phyloP scores from a whole-genome alignment of 139 green algal genomes.

The Ostreobium quekettii region DNA sequence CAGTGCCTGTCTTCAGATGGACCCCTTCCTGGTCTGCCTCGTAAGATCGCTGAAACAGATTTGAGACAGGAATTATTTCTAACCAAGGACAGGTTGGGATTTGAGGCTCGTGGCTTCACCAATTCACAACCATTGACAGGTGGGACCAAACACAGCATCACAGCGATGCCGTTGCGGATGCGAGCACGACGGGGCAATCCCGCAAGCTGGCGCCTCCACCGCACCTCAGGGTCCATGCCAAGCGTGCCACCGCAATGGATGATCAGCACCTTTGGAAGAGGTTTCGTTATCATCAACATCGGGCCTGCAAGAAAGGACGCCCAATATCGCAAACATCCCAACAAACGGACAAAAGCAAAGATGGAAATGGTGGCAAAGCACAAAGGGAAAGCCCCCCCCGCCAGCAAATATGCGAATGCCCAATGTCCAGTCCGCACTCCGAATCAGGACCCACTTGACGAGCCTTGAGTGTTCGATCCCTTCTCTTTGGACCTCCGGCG shows the following conservation, averaged over 20 bases:
- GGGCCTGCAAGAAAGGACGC: constrained; percentile 21
- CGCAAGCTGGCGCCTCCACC: constrained; percentile 16
- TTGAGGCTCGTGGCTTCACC: not conserved
- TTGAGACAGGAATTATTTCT: constrained; percentile 3
- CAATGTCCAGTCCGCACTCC: no score
- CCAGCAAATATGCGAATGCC: no score
- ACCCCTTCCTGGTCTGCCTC: constrained; percentile 26
- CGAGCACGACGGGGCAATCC: no score
- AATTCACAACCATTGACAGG: constrained; percentile 1
- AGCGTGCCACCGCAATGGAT: constrained; percentile 80
- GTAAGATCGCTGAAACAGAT: constrained; percentile 17
- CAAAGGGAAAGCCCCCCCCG: no score
- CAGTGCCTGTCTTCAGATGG: constrained; percentile 48
- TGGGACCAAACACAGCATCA: constrained; percentile 19
- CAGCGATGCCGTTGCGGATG: constrained; percentile 13
- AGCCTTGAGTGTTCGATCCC: no score
- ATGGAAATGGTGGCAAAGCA: no score
- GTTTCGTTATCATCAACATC: constrained; percentile 42
- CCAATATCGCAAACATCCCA: no score
- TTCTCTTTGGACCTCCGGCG: no score
- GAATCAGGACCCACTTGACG: no score
- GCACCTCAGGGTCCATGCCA: constrained; percentile 62
- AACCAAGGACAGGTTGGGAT: not conserved
- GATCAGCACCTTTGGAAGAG: constrained; percentile 65
- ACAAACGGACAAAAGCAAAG: no score